Percentiles rank a stretch among this genome's conserved stretches.
These are phyloP conservation scores for Oryza glaberrima DNA, from an alignment of 176 grass and related monocot species.

Conservation along the genomic window DNA sequence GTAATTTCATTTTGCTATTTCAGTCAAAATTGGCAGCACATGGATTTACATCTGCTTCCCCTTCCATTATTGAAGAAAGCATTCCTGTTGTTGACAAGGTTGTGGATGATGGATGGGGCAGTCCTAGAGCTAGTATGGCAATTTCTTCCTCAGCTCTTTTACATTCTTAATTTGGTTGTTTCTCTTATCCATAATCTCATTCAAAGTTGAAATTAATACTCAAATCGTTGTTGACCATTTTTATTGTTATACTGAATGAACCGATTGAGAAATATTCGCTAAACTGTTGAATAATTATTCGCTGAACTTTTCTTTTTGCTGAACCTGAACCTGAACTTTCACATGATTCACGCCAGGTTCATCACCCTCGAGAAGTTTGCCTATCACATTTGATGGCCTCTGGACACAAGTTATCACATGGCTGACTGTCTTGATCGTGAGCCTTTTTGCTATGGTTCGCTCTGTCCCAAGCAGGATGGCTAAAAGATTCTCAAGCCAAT, in stretches of 20 bases:
- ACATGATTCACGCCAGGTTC: slow-evolving; percentile 45
- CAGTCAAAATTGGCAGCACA: slow-evolving; percentile 63
- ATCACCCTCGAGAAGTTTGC: slow-evolving; percentile 41
- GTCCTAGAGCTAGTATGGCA: slow-evolving; percentile 44
- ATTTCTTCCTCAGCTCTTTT: slow-evolving; percentile 46
- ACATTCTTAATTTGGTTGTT: slow-evolving; percentile 3
- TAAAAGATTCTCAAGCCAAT: slow-evolving; percentile 65
- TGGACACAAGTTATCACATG: slow-evolving; percentile 58
- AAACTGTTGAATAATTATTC: neutral
- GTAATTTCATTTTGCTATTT: slow-evolving; percentile 27
- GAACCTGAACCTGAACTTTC: slow-evolving; percentile 27
- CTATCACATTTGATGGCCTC: slow-evolving; percentile 48
- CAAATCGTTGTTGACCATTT: neutral
- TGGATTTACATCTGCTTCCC: slow-evolving; percentile 39
- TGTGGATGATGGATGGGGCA: slow-evolving; percentile 80
- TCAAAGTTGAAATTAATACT: neutral
- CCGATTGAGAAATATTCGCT: neutral
- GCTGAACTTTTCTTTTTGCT: neutral
- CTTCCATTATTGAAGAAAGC: slow-evolving; percentile 59
- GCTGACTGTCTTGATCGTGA: slow-evolving; percentile 71
- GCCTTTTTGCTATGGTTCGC: slow-evolving; percentile 63
- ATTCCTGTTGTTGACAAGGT: slow-evolving; percentile 91
- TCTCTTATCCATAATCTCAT: neutral
- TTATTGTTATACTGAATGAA: neutral
- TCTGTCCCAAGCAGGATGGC: slow-evolving; percentile 60